Evolutionary conservation across 2,329 filamentous ascomycete genomes (phyloP).

Genomic region (Curvularia spicifera): DNA sequence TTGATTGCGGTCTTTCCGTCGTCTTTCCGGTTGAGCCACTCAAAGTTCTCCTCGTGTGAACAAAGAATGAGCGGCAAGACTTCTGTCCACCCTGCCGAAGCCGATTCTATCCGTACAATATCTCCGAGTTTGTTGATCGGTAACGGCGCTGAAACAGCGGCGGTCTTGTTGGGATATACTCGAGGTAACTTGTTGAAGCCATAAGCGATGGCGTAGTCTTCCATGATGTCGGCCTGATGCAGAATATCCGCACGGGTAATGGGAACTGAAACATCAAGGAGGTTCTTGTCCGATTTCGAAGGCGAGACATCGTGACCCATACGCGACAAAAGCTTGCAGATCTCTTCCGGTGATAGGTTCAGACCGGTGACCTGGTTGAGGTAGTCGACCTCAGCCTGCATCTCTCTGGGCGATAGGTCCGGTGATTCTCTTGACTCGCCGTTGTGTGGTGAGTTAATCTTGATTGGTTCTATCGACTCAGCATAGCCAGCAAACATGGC

Average conservation of each 20-base stretch:
- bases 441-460: conserved; percentile 93
- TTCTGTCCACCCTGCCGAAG: conserved; percentile 95
- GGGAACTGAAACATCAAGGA: conserved; percentile 83
- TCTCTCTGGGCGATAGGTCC: conserved; percentile 75
- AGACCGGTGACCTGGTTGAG: conserved; percentile 93
- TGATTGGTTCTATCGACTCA: conserved; percentile 90
- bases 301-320: conserved; percentile 88
- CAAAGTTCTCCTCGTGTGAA: conserved; percentile 98
- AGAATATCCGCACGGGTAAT: conserved; percentile 92
- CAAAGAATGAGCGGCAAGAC: conserved; percentile 96
- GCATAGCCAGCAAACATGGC: conserved; percentile 97
- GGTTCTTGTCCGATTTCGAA: conserved; percentile 68
- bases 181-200: conserved; percentile 96
- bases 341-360: conserved; percentile 71
- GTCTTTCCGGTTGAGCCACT: conserved; percentile 88
- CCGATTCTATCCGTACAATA: conserved; percentile 85
- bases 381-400: conserved; percentile 87
- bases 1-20: conserved; percentile 82
- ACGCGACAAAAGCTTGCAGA: conserved; percentile 81
- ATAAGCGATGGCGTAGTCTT: conserved; percentile 95
- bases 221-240: conserved; percentile 98
- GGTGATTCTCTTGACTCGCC: conserved; percentile 80
- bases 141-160: conserved; percentile 84
- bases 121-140: conserved; percentile 94
- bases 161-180: conserved; percentile 82